Conservation (phyloP, 371 early-diverging fungal genomes). For the Mortierella sp. region DNA sequence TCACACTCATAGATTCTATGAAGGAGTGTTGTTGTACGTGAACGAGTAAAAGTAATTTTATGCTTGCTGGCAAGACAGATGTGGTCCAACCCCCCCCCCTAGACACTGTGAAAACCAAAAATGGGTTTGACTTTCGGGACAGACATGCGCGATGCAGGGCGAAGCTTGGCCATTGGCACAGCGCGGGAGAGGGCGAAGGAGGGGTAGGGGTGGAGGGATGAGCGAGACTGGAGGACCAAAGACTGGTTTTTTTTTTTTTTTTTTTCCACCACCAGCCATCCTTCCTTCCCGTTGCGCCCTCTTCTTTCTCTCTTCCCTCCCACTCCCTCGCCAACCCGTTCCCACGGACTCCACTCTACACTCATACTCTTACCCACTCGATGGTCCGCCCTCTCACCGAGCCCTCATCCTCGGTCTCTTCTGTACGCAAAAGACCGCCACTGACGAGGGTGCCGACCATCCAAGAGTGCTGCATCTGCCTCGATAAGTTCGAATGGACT, state of each 20-base stretch:
- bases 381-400: not conserved
- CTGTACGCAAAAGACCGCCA: not conserved
- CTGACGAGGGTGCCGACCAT: not conserved
- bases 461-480: constrained; percentile 16
- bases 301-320: not conserved
- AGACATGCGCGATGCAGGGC: no score
- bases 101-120: no score
- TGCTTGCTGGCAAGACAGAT: no score
- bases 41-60: no score
- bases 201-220: no score
- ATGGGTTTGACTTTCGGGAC: no score
- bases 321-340: not conserved
- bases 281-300: not conserved
- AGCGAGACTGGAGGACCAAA: no score
- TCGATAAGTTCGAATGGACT: constrained; percentile 23
- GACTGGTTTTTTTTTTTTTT: not conserved
- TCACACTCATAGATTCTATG: no score
- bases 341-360: not conserved
- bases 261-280: not conserved
- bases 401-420: not conserved
- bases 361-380: not conserved
- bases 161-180: no score
- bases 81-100: no score
- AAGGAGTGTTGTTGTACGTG: no score
- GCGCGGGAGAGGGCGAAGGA: no score